Base-by-base conservation (phyloP, 768 basidiomycete genomes). In the Lactarius sp. region DNA sequence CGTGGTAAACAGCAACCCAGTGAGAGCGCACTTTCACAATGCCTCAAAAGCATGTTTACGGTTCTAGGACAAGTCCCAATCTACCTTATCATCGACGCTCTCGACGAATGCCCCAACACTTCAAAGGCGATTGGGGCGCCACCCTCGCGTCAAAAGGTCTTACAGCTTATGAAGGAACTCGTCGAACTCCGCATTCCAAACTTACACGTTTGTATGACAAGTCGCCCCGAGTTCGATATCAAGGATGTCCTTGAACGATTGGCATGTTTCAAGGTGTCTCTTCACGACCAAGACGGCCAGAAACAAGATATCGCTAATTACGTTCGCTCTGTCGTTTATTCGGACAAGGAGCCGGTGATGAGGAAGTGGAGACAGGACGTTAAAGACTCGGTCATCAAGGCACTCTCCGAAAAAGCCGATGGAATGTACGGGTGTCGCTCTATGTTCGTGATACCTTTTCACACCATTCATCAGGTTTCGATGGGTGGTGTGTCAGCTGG, bases 311-410 rank as follows among this genome's bases (percentile, higher is more conserved):
- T 49, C 6, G 20, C 47, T 4, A 9, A 49, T 12, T 49, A 49
- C 12, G 12, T 49, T 4, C 20, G 47, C 22, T 49, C 47, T 4
- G 47, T 49, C 10, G 22, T 49, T 49, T 27, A 27, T 16, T 49
- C 47, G 4, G 22, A 49, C 47, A 49, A 94, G 73, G 1, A 49
- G 12, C 22, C 4, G 5, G 47, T 27, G 47, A 49, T 49, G 47
- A 49, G 12, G 22, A 49, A 27, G 22, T 49, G 47, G 47, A 27
- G 47, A 22, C 47, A 49, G 7, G 47, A 27, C 1, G 3, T 49
- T 6, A 49, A 49, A 27, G 47, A 49, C 10, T 13, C 27, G 22
- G 47, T 49, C 10, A 49, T 49, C 22, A 49, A 49, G 12, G 13
- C 47, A 20, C 47, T 49, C 20, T 49, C 47, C 1, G 22, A 49